Conservation (phyloP, 179 eudicot species). For the Gypsophila paniculata region DNA sequence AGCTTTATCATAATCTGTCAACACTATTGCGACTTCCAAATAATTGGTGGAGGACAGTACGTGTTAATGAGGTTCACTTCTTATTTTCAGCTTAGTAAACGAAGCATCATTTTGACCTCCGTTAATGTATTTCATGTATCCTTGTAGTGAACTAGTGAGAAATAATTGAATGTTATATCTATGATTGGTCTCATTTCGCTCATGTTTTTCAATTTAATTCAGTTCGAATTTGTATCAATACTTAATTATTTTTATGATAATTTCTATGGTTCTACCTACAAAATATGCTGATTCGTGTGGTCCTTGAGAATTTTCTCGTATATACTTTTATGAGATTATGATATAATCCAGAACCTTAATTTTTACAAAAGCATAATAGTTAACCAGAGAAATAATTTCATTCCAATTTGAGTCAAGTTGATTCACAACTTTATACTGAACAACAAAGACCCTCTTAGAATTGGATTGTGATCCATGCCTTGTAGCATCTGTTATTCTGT, state of each 20-base stretch:
- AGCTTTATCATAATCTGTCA: background rate
- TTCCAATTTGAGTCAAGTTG: conserved; percentile 4
- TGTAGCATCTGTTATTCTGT: background rate
- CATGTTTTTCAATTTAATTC: background rate
- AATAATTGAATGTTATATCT: background rate
- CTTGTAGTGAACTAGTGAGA: conserved; percentile 1
- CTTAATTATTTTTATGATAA: background rate
- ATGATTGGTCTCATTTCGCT: background rate
- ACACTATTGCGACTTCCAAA: background rate
- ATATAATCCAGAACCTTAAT: background rate
- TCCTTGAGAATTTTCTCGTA: background rate
- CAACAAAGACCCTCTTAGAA: background rate
- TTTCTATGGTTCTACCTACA: conserved; percentile 4
- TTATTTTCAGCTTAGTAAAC: conserved; percentile 2
- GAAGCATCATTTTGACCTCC: background rate
- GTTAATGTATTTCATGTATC: background rate
- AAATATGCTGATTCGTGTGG: conserved; percentile 9
- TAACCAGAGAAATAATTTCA: background rate
- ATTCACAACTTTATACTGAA: background rate
- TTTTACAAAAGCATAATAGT: background rate
- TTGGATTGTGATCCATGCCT: background rate
- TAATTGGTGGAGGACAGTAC: conserved; percentile 9
- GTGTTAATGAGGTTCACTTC: background rate
- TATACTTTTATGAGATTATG: background rate
- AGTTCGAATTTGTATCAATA: background rate